Evolutionary conservation across 495 filamentous ascomycete genomes (phyloP).

Genomic region (Podospora bellae-mahoneyi): DNA sequence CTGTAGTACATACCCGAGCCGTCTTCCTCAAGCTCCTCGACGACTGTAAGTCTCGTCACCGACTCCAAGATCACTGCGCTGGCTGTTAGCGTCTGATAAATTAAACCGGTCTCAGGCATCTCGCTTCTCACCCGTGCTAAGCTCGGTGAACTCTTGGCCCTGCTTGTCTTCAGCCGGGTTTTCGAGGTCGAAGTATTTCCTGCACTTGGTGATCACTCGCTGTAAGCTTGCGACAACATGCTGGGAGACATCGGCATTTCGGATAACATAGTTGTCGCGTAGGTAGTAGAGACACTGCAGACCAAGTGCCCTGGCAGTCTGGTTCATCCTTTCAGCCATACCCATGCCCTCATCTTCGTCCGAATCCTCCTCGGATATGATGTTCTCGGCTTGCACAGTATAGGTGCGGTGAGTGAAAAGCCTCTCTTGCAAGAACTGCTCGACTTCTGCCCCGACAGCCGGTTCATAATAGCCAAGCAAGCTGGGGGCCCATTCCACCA

Average conservation of each 20-base stretch:
- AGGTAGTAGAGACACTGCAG: constrained; percentile 47
- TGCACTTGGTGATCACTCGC: constrained; percentile 43
- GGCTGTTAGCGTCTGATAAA: constrained; percentile 19
- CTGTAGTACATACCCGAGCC: constrained; percentile 51
- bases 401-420: constrained; percentile 40
- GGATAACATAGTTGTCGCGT: constrained; percentile 42
- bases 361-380: constrained; percentile 21
- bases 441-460: constrained; percentile 50
- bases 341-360: constrained; percentile 28
- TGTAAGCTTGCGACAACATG: constrained; percentile 40
- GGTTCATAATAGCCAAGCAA: constrained; percentile 62
- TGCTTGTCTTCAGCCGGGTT: constrained; percentile 38
- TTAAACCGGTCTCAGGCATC: neutral
- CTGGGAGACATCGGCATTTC: constrained; percentile 39
- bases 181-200: constrained; percentile 38
- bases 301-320: constrained; percentile 39
- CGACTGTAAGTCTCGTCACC: constrained; percentile 42
- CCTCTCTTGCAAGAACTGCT: constrained; percentile 53
- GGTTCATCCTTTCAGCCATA: constrained; percentile 25
- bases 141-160: constrained; percentile 36
- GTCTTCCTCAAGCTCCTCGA: constrained; percentile 55
- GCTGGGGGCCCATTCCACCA: constrained; percentile 65
- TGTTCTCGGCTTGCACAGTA: neutral
- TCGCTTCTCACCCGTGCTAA: constrained; percentile 40
- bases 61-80: constrained; percentile 40